Conservation (phyloP, 306 rosid genomes). For the Rosa lucieae region DNA sequence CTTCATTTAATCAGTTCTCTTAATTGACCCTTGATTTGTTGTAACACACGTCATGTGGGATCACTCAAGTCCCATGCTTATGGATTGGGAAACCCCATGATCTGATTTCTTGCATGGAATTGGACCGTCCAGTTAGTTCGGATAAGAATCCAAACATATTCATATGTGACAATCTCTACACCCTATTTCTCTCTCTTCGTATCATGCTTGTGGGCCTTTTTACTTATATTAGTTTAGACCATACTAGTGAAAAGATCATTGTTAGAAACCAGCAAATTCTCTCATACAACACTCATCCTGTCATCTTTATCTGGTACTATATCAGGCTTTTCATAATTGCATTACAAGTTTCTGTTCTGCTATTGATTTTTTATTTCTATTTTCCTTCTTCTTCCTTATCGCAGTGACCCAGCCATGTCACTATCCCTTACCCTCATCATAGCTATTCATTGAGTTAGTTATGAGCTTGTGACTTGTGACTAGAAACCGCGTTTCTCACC, state of each 20-base stretch:
- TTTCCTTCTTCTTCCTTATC: neutral
- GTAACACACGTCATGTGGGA: neutral
- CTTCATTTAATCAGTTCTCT: slow-evolving; percentile 24
- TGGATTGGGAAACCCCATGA: neutral
- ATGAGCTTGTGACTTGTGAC: neutral
- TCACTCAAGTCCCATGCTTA: neutral
- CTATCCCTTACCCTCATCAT: slow-evolving; percentile 10
- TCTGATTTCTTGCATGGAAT: neutral
- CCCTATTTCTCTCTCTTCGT: neutral
- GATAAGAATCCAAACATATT: neutral
- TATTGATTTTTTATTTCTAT: neutral
- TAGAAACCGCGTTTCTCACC: slow-evolving; percentile 7
- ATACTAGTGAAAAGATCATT: neutral
- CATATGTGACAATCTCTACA: neutral
- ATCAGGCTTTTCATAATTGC: neutral
- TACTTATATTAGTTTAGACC: slow-evolving; percentile 1
- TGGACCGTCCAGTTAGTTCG: neutral
- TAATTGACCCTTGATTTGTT: neutral
- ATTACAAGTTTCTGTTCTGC: slow-evolving; percentile 10
- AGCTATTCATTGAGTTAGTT: slow-evolving; percentile 11
- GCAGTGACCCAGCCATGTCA: neutral
- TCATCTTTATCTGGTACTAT: neutral
- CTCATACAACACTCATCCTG: neutral
- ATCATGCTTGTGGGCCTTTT: neutral
- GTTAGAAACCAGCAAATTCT: neutral